Percentiles rank a stretch among this genome's conserved stretches.
Conservation (phyloP, 495 filamentous ascomycete genomes). For the Cairneyella variabilis region DNA sequence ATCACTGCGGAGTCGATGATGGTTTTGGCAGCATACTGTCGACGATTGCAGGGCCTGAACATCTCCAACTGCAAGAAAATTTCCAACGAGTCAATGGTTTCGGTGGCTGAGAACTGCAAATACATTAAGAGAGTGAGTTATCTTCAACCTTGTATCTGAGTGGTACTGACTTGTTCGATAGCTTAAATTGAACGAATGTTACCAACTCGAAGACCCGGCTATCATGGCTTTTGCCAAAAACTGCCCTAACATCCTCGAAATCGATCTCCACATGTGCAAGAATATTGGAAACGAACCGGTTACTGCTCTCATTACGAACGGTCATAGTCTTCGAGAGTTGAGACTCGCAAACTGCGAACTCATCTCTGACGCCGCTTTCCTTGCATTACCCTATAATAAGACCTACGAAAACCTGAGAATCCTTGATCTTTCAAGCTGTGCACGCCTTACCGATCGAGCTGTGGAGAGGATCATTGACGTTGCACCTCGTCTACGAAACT, state of each 20-base stretch:
- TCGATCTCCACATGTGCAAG: conserved; percentile 86
- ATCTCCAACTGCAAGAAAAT: conserved; percentile 81
- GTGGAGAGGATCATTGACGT: conserved; percentile 81
- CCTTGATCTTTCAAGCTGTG: conserved; percentile 87
- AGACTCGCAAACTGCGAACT: conserved; percentile 78
- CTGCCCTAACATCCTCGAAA: conserved; percentile 91
- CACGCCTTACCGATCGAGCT: conserved; percentile 75
- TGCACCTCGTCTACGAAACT: conserved; percentile 84
- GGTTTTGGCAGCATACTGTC: conserved; percentile 76
- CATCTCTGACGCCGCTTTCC: conserved; percentile 81
- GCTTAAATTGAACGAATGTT: conserved; percentile 92
- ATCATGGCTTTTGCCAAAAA: conserved; percentile 81
- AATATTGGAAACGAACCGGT: conserved; percentile 76
- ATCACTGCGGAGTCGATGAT: conserved; percentile 82
- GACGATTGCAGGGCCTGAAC: conserved; percentile 86
- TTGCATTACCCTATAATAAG: conserved; percentile 64
- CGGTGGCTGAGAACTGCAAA: conserved; percentile 78
- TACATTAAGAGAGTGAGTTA: conserved; percentile 78
- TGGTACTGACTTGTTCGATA: conserved; percentile 36
- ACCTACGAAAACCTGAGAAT: conserved; percentile 86
- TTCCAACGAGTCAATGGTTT: conserved; percentile 77
- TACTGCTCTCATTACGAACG: conserved; percentile 68
- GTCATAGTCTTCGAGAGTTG: conserved; percentile 81
- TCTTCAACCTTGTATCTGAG: not conserved
- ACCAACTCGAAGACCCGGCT: conserved; percentile 70